phyloP scores from a whole-genome alignment of 345 rosid genomes.

The Citrus unshiu region DNA sequence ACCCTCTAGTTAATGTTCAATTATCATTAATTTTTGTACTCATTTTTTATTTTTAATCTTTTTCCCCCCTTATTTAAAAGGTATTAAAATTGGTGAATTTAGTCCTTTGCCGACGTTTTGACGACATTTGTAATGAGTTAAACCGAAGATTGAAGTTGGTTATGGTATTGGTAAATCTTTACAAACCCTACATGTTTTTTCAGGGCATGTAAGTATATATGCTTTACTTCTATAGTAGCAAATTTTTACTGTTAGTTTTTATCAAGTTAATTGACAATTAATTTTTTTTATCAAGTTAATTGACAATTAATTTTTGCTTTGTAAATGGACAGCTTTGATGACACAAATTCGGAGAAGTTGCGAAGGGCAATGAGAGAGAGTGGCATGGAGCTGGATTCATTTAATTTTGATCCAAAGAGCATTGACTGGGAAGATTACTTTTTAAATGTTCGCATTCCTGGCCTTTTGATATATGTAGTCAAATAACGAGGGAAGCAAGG shows the following conservation, averaged over 20 bases:
- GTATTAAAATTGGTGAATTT: constrained; percentile 19
- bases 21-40: too few species aligned
- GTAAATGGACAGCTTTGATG: constrained; percentile 29
- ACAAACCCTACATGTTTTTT: constrained; percentile 35
- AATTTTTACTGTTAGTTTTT: too few species aligned
- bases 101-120: constrained; percentile 8
- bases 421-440: constrained; percentile 59
- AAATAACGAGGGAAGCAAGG: too few species aligned
- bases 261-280: too few species aligned
- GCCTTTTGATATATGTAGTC: constrained; percentile 18
- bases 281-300: too few species aligned
- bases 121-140: neutral
- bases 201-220: constrained; percentile 5
- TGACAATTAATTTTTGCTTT: too few species aligned
- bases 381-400: constrained; percentile 18
- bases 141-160: constrained; percentile 22
- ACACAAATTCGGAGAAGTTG: constrained; percentile 25
- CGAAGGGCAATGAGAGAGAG: constrained; percentile 2
- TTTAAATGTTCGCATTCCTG: constrained; percentile 41
- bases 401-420: constrained; percentile 43
- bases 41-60: neutral
- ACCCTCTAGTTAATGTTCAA: too few species aligned
- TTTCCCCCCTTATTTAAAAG: neutral
- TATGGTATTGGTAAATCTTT: constrained; percentile 35
- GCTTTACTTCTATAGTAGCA: too few species aligned